Evolutionary conservation across 257 asterid species (phyloP), one percentile per base, ranked within the genome.

Genomic region (Scutellaria minor): DNA sequence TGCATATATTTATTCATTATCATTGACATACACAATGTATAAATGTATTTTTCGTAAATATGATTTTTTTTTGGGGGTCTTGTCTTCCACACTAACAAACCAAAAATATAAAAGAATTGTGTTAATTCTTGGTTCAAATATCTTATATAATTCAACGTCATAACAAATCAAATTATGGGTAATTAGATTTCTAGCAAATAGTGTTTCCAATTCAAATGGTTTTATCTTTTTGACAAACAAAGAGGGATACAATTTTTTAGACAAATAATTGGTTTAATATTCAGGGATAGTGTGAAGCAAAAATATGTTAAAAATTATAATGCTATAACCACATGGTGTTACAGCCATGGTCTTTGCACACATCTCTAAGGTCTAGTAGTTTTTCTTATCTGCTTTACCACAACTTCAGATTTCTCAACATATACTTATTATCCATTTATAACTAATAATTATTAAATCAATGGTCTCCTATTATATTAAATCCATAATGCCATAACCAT

Each of bases 371-470:
- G 39, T 20, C 47, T 22, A 46, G 57, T 40, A 64, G 13, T 12
- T 62, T 24, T 31, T 31, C 37, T 39, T 65, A 20, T 6, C 14
- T 56, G 13, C 37, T 44, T 44, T 50, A 70, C n/a, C 18, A 64
- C 20, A 15, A 50, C 50, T 24, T 8, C 35, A 24, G 59, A n/a
- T 47, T 54, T 41, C 39, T 13, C n/a, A 52, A 10, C 60, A 55
- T 37, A 12, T 58, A 56, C 72, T 61, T 6, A 70, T 70, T 70
- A 42, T 63, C 55, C 53, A 48, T 61, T 37, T 53, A 31, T 31
- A 31, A 31, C 37, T 2, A 31, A 31, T 31, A 0, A 31, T 0
- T 2, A 31, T 2, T 31, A 31, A 31, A 31, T 31, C 5, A 0
- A 4, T 31, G 37, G 37, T 31, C 37, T 31, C 37, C 37, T 31